Evolutionary conservation across 2,329 filamentous ascomycete species (phyloP).

Genomic region (Penicillium sp.): DNA sequence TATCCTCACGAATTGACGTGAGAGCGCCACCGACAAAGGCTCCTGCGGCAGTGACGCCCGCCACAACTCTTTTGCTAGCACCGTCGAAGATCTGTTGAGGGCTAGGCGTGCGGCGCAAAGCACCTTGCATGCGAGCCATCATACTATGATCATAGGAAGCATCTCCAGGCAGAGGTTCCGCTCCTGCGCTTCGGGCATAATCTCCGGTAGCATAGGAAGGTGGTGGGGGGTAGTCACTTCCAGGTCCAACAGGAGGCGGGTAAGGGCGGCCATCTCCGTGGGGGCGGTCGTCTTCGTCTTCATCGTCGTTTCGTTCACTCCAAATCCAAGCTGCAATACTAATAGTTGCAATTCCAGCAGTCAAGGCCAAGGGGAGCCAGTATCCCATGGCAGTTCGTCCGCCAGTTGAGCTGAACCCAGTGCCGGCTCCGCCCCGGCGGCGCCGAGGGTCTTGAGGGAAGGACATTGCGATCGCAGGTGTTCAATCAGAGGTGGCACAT

Average conservation of each 20-base stretch:
- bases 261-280: conserved; percentile 24
- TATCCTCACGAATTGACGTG: conserved; percentile 74
- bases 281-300: conserved; percentile 55
- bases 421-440: conserved; percentile 31
- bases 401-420: conserved; percentile 37
- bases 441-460: conserved; percentile 34
- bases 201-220: conserved; percentile 24
- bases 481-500: conserved; percentile 24
- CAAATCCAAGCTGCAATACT: conserved; percentile 86
- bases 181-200: conserved; percentile 29
- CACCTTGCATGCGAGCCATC: conserved; percentile 69
- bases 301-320: conserved; percentile 72
- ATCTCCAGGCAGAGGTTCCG: conserved; percentile 25
- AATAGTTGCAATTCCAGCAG: conserved; percentile 75
- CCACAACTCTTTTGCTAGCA: conserved; percentile 70
- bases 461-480: conserved; percentile 31
- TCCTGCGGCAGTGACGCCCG: conserved; percentile 73
- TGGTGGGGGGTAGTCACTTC: conserved; percentile 23
- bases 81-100: conserved; percentile 81
- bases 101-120: conserved; percentile 70
- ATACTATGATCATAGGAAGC: conserved; percentile 49
- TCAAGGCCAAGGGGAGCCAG: conserved; percentile 81
- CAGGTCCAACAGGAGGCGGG: conserved; percentile 20
- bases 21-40: conserved; percentile 74
- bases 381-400: conserved; percentile 49